Conservation (phyloP, 805 yeast species). For the Pichia californica region DNA sequence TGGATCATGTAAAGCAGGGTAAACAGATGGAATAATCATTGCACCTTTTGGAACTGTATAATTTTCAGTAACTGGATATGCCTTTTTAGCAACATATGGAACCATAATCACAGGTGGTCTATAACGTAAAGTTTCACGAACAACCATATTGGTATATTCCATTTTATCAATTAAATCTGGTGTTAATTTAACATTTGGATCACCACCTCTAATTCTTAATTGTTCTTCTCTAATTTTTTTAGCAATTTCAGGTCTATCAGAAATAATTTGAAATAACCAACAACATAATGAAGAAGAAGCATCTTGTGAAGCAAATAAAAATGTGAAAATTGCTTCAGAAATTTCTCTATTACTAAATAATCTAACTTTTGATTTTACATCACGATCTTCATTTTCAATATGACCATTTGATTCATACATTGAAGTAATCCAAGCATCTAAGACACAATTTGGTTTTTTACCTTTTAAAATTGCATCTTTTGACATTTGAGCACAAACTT, state of each 20-base stretch:
- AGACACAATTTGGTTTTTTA: slow-evolving; percentile 76
- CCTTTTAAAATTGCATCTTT: slow-evolving; percentile 72
- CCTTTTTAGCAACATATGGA: slow-evolving; percentile 86
- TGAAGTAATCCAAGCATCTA: slow-evolving; percentile 90
- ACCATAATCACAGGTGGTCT: slow-evolving; percentile 99
- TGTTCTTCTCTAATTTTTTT: slow-evolving; percentile 89
- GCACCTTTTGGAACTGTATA: slow-evolving; percentile 96
- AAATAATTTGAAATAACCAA: slow-evolving; percentile 94
- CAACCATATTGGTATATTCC: slow-evolving; percentile 86
- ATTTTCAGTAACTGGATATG: slow-evolving; percentile 72
- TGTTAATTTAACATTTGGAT: slow-evolving; percentile 53
- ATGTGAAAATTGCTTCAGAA: slow-evolving; percentile 94
- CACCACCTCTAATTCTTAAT: slow-evolving; percentile 70
- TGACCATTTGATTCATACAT: slow-evolving; percentile 43
- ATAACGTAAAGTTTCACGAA: slow-evolving; percentile 85
- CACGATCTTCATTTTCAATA: slow-evolving; percentile 37
- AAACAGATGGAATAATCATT: slow-evolving; percentile 92
- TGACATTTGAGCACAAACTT: slow-evolving; percentile 80
- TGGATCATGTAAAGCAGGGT: slow-evolving; percentile 96
- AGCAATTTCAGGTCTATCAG: slow-evolving; percentile 91
- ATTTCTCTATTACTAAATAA: slow-evolving; percentile 87
- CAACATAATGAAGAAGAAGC: slow-evolving; percentile 96
- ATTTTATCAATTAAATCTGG: slow-evolving; percentile 76
- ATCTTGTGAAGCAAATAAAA: slow-evolving; percentile 95
- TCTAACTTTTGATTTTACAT: slow-evolving; percentile 53